phyloP scores from a whole-genome alignment of 2,329 filamentous ascomycete genomes.

The Aureobasidium sp. region DNA sequence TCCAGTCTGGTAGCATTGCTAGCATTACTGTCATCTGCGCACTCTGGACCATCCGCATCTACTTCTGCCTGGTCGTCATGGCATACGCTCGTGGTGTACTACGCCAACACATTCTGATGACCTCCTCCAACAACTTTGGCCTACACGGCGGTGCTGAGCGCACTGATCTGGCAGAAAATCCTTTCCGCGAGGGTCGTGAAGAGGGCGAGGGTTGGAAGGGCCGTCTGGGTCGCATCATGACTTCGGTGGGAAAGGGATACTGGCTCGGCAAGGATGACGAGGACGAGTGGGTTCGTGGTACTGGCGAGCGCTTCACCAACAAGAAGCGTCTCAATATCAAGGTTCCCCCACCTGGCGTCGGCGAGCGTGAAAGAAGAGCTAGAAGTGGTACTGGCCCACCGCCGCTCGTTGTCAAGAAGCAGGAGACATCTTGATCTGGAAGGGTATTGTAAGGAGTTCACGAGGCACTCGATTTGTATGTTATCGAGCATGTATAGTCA shows the following conservation, averaged over 20 bases:
- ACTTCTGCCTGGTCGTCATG: conserved; percentile 77
- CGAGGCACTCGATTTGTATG: neutral
- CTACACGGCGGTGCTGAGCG: conserved; percentile 35
- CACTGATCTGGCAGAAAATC: conserved; percentile 48
- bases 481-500: conserved; percentile 1
- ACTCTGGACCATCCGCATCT: conserved; percentile 68
- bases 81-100: conserved; percentile 72
- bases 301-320: conserved; percentile 48
- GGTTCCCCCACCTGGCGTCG: conserved; percentile 36
- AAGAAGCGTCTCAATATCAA: conserved; percentile 33
- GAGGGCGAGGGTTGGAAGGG: conserved; percentile 77
- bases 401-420: conserved; percentile 22
- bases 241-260: conserved; percentile 63
- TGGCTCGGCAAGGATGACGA: conserved; percentile 64
- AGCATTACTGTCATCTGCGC: conserved; percentile 68
- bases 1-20: conserved; percentile 58
- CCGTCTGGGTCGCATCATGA: conserved; percentile 68
- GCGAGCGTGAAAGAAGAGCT: conserved; percentile 51
- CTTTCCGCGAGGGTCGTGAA: conserved; percentile 61
- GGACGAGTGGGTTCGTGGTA: conserved; percentile 56
- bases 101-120: conserved; percentile 52
- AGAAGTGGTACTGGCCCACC: conserved; percentile 51
- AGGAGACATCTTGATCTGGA: neutral
- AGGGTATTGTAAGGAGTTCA: neutral
- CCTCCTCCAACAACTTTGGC: conserved; percentile 18